Percentiles rank a stretch among this genome's conserved stretches.
Conservation (phyloP, 371 early-diverging fungal species). For the Mucor lusitanicus region DNA sequence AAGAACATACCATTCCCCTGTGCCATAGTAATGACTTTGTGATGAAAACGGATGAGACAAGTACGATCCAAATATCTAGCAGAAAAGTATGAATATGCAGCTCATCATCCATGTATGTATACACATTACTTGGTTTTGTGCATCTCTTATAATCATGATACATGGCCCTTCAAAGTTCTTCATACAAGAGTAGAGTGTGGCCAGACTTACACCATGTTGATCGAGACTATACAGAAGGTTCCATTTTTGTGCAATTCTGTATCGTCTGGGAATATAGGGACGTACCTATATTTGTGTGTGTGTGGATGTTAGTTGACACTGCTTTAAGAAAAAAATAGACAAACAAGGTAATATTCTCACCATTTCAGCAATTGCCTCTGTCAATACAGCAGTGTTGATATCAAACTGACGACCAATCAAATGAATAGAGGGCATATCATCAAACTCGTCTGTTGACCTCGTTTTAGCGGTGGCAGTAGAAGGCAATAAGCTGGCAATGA, state of each 20-base stretch:
- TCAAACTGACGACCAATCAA: constrained; percentile 43
- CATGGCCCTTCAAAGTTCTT: constrained; percentile 66
- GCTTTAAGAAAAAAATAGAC: not conserved
- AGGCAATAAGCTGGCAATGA: constrained; percentile 16
- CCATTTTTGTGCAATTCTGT: constrained; percentile 71
- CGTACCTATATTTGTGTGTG: constrained; percentile 26
- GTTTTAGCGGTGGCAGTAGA: not conserved
- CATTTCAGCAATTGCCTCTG: constrained; percentile 49
- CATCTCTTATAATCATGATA: constrained; percentile 74
- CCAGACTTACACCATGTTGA: constrained; percentile 88
- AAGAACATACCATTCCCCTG: constrained; percentile 79
- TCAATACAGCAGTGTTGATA: constrained; percentile 47
- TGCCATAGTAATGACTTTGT: constrained; percentile 78
- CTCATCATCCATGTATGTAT: not conserved
- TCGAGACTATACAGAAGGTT: constrained; percentile 85
- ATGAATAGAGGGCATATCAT: constrained; percentile 39
- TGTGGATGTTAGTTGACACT: not conserved
- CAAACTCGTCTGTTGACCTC: constrained; percentile 10
- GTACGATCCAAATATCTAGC: constrained; percentile 89
- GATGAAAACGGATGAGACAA: constrained; percentile 70
- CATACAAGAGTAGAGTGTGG: constrained; percentile 73
- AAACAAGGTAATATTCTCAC: constrained; percentile 25
- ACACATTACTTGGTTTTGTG: constrained; percentile 55
- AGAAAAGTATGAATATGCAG: not conserved
- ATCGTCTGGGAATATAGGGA: constrained; percentile 62